Conservation (phyloP, 805 yeast species). For the Saccharomycopsis sp. region DNA sequence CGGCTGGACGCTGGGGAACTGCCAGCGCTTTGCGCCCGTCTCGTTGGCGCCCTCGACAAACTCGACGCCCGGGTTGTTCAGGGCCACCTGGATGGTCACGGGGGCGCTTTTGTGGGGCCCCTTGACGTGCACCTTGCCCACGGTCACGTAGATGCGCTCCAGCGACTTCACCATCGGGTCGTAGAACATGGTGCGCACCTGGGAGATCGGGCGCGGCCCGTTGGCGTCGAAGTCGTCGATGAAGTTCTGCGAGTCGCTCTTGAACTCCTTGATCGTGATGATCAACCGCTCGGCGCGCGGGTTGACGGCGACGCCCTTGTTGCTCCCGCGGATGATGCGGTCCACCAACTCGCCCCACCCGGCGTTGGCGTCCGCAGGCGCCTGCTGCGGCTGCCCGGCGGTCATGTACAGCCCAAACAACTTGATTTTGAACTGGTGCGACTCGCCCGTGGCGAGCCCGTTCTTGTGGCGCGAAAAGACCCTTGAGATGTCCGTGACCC, state of each 20-base stretch:
- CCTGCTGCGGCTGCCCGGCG: constrained; percentile 31
- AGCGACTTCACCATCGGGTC: constrained; percentile 55
- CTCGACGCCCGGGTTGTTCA: constrained; percentile 43
- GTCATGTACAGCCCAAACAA: constrained; percentile 64
- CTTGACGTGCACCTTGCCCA: constrained; percentile 42
- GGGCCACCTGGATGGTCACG: constrained; percentile 46
- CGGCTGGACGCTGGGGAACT: constrained; percentile 63
- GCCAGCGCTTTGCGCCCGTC: constrained; percentile 47
- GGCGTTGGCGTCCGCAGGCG: constrained; percentile 40
- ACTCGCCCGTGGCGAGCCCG: constrained; percentile 49
- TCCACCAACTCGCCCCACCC: constrained; percentile 91
- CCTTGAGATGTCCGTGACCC: constrained; percentile 79
- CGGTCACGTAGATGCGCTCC: constrained; percentile 53
- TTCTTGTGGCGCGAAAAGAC: constrained; percentile 63
- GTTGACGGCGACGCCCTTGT: constrained; percentile 70
- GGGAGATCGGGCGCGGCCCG: constrained; percentile 47
- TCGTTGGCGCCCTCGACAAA: constrained; percentile 70
- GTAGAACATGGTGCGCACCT: constrained; percentile 57
- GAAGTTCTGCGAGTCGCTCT: constrained; percentile 34
- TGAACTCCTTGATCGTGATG: constrained; percentile 68
- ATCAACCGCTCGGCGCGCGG: constrained; percentile 71
- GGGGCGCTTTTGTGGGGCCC: constrained; percentile 27
- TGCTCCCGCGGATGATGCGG: constrained; percentile 68
- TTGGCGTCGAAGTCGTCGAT: constrained; percentile 31
- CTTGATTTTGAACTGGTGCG: constrained; percentile 65